These are phyloP conservation scores for Fusarium udum DNA, from an alignment of 2,329 filamentous ascomycete species.

Conservation along the genomic window DNA sequence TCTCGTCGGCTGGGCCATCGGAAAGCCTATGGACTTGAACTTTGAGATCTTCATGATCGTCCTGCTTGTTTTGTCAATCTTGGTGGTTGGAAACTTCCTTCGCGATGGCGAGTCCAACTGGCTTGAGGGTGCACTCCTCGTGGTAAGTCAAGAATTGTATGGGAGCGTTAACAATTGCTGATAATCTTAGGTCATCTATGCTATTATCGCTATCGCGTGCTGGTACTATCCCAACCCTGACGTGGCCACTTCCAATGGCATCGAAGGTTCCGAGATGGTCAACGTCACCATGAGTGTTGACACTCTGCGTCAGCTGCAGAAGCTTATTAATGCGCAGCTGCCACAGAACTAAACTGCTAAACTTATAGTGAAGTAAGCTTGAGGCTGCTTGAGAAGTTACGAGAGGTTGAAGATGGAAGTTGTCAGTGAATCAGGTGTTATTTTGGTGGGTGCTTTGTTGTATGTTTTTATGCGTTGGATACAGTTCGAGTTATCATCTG, in stretches of 20 bases:
- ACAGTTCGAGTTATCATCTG: accelerated
- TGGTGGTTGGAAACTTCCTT: conserved; percentile 79
- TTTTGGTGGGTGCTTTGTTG: accelerated
- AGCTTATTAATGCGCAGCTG: conserved; percentile 35
- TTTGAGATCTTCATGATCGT: conserved; percentile 83
- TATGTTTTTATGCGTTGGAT: not conserved
- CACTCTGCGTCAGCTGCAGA: conserved; percentile 41
- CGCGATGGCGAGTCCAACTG: conserved; percentile 80
- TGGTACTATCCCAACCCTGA: conserved; percentile 57
- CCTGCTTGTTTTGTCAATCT: conserved; percentile 75
- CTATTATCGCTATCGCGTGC: conserved; percentile 56
- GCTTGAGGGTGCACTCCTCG: conserved; percentile 75
- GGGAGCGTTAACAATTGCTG: accelerated
- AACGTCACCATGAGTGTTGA: conserved; percentile 47
- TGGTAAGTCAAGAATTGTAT: conserved; percentile 52
- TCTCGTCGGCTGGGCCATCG: conserved; percentile 74
- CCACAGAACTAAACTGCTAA: not conserved
- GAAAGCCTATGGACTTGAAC: conserved; percentile 72
- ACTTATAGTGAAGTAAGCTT: accelerated
- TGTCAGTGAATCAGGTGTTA: accelerated
- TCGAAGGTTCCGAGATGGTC: conserved; percentile 38
- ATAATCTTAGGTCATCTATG: conserved; percentile 49
- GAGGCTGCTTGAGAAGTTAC: accelerated
- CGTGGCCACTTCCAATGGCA: conserved; percentile 48
- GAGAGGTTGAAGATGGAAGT: accelerated